Base-by-base conservation (phyloP, 345 rosid genomes). In the Salix udensis region DNA sequence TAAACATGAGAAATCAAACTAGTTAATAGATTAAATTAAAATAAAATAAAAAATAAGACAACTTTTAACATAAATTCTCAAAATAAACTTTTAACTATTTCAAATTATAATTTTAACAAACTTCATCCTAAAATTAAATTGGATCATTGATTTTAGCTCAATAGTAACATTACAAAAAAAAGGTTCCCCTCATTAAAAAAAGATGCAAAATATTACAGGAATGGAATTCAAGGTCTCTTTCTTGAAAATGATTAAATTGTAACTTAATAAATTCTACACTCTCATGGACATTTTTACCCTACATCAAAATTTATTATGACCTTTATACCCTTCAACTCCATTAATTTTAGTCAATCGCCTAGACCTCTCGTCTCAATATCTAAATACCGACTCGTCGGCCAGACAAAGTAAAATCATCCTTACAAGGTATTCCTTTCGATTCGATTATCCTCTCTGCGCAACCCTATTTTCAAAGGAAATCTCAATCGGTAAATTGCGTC, bases 391-490 rank as follows among this genome's bases (percentile, higher is more conserved):
- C 64, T 23, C 26, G 64, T 58, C 64, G 64, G 64, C 64, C 52
- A 58, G 64, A 58, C 11, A 58, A 9, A 58, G 64, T n/a, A 58
- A 58, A 58, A 55, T n/a, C 26, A 55, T 55, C 62, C 28, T 4
- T 1, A n/a, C 9, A 58, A n/a, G 15, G 64, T 62, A 5, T 2
- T 8, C 19, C 44, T 26, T 0, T 39, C 40, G 50, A 15, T 23
- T 21, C 8, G 3, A 23, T 40, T 13, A 3, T n/a, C 21, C 46
- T 16, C 19, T 48, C 28, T 46, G 21, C 64, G 72, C 39, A 71
- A 75, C 85, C 85, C 74, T 74, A 82, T 37, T 21, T 71, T 74
- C 11, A 40, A 26, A n/a, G 12, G 2, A 39, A 52, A 16, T 48
- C 7, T 24, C 26, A 53, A 65, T 34, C 42, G 58, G 6, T 37